Conservation (phyloP, 2,329 filamentous ascomycete genomes). For the Ophiocordyceps polyrhachis-furcata region DNA sequence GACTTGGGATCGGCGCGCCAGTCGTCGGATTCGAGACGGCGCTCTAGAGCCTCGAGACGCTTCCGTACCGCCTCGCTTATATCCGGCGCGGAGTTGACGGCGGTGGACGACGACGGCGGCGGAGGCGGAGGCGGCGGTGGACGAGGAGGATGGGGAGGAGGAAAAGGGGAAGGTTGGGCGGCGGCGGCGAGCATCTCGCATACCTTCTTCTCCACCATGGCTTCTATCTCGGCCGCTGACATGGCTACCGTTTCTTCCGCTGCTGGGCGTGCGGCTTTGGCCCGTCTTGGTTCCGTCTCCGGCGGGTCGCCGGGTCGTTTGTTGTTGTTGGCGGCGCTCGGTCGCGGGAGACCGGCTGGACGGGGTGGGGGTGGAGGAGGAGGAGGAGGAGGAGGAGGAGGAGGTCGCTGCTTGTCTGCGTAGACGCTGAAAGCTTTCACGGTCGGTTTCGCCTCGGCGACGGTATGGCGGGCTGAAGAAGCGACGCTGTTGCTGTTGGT, state of each 20-base stretch:
- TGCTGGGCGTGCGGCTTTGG: slow-evolving; percentile 26
- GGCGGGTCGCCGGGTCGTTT: slow-evolving; percentile 25
- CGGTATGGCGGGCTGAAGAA: slow-evolving; percentile 17
- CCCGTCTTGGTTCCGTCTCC: slow-evolving; percentile 21
- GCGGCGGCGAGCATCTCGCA: slow-evolving; percentile 73
- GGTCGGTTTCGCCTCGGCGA: slow-evolving; percentile 42
- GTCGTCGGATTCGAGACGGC: slow-evolving; percentile 53
- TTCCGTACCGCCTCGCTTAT: slow-evolving; percentile 63
- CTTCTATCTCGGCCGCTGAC: slow-evolving; percentile 63
- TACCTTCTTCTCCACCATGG: slow-evolving; percentile 82
- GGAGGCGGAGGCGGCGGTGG: slow-evolving; percentile 16
- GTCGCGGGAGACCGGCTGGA: slow-evolving; percentile 7
- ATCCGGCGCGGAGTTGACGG: slow-evolving; percentile 15
- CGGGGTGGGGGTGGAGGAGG: slow-evolving; percentile 8
- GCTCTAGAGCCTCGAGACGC: slow-evolving; percentile 68
- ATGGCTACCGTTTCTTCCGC: slow-evolving; percentile 25
- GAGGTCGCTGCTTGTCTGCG: slow-evolving; percentile 45
- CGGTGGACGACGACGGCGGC: slow-evolving; percentile 9
- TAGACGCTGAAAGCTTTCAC: slow-evolving; percentile 77
- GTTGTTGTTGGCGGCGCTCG: slow-evolving; percentile 5
- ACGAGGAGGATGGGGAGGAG: too few relatives aligned
- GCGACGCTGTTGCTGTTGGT: slow-evolving; percentile 46
- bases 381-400: slow-evolving; percentile 1
- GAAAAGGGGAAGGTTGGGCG: too few relatives aligned
- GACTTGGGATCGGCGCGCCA: slow-evolving; percentile 50